Evolutionary conservation across 441 rosid species (phyloP), one percentile per base, ranked within the genome.

Genomic region (Pelargonium cotyledonis): DNA sequence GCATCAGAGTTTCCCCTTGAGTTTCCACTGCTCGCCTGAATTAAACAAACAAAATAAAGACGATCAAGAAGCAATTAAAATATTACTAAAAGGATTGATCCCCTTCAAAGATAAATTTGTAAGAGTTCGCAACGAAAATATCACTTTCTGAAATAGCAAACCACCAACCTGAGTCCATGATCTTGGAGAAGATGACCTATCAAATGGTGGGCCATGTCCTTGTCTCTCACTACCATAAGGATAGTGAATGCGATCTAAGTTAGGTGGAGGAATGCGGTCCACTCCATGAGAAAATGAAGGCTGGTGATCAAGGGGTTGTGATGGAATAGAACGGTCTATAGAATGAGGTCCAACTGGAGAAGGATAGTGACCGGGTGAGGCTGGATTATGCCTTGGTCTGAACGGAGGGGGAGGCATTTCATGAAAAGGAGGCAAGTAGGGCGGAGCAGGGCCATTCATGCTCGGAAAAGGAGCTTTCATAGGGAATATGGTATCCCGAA

Each of bases 321-420:
- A 65, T 65, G 79, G 84, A 70, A 70, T 75, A 72, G 53, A 72
- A 67, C 74, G 80, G 74, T 81, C 68, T 65, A 79, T 79, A 68
- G 82, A 79, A 65, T 81, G 87, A 75, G 81, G 73, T 68, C 83
- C 86, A 41, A 69, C 82, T 7, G 88, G 80, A 72, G 89, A 84
- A 71, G 88, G 85, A 73, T 85, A 86, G 55, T 80, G 81, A 77
- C 86, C 85, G 38, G 91, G 87, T 46, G 94, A 86, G 35, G 76
- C 73, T 15, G 89, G 86, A 66, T 83, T 83, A 65, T 75, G 88
- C 78, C 88, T 82, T 6, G 87, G 88, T 82, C 91, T 85, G 74
- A 81, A 81, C 29, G 83, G 85, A 58, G 86, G 95, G 61, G 89
- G 85, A 51, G 79, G 91, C 77, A 84, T 85, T 60, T 88, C 91